These are phyloP conservation scores for Ceratocystis cubensis DNA, from an alignment of 2,329 filamentous ascomycete species.

Conservation along the genomic window DNA sequence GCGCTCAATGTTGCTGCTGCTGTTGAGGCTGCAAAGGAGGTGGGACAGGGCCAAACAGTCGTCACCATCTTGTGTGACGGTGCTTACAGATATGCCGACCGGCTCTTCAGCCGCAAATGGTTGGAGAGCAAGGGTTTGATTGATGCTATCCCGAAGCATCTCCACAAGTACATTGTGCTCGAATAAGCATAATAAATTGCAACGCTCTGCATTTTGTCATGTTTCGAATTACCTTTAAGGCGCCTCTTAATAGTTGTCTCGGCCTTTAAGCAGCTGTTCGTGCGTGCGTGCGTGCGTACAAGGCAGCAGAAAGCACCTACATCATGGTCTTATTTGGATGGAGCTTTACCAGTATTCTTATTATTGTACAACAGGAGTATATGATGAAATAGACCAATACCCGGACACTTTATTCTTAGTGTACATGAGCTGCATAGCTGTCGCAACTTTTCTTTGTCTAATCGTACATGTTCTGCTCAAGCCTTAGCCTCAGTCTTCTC, in stretches of 20 bases:
- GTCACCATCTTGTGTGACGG: conserved; percentile 93
- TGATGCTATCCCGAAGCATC: conserved; percentile 64
- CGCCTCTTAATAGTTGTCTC: not conserved
- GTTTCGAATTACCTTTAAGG: not conserved
- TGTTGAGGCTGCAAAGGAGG: conserved; percentile 79
- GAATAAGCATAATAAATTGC: conserved; percentile 37
- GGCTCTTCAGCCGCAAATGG: conserved; percentile 87
- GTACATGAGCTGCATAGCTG: conserved; percentile 12
- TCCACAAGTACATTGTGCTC: conserved; percentile 90
- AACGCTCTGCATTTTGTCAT: not conserved
- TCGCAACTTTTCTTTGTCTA: conserved; percentile 10
- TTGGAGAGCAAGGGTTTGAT: conserved; percentile 73
- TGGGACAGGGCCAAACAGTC: conserved; percentile 79
- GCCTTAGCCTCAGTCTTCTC: conserved; percentile 1
- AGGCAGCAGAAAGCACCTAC: not conserved
- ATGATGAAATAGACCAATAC: not conserved
- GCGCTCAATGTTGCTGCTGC: conserved; percentile 91
- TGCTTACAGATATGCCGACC: conserved; percentile 92
- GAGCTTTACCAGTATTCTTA: not conserved
- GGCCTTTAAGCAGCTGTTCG: not conserved
- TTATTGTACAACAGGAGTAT: conserved; percentile 22
- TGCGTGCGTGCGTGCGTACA: no score
- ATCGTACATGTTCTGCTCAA: conserved; percentile 4
- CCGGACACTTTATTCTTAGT: not conserved
- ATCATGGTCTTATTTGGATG: not conserved